Evolutionary conservation across 352 stramenopile genomes (phyloP), one percentile per base, ranked within the genome.

Genomic region (Phytophthora cryptogea): DNA sequence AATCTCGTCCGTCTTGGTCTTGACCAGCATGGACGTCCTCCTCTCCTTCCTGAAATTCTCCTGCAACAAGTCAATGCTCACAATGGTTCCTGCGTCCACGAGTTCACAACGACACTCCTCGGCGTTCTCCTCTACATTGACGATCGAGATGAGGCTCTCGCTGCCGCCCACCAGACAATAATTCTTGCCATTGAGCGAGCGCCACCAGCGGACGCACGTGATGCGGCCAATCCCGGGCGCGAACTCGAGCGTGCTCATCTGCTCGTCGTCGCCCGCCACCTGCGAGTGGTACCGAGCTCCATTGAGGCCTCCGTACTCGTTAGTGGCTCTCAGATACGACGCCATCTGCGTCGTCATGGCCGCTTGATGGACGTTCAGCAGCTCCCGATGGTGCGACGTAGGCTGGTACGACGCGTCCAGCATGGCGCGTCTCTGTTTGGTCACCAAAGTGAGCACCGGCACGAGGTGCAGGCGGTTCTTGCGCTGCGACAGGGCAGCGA

Each of bases 221-320:
- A 88, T 76, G 0, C 52, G 59, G 5, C 85, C 83, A 54, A 95
- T 86, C 28, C 85, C 86, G 5, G 70, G 61, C 0, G 81, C 80
- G 44, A 95, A 93, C 68, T 91, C 84, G 14, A 95, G 69, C 31
- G 77, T 89, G 59, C 84, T 94, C 82, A 95, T 89, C 64, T 93
- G 83, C 56, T 89, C 72, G 31, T 92, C 68, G 39, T 95, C 86
- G 11, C 85, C 83, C 0, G 86, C 80, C 10, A 95, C 85, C 41
- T 89, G 79, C 10, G 84, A 93, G 53, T 89, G 76, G 64, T 95
- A 95, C 5, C 83, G 71, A 44, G 86, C 84, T 44, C 83, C 86
- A 53, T 95, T 94, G 9, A 91, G 70, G 0, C 86, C 86, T 43
- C 85, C 85, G 35, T 74, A 79, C 42, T 92, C 80, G 58, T 94